These are phyloP conservation scores for Thermochaetoides dissita DNA, from an alignment of 2,329 filamentous ascomycete species.

Conservation along the genomic window DNA sequence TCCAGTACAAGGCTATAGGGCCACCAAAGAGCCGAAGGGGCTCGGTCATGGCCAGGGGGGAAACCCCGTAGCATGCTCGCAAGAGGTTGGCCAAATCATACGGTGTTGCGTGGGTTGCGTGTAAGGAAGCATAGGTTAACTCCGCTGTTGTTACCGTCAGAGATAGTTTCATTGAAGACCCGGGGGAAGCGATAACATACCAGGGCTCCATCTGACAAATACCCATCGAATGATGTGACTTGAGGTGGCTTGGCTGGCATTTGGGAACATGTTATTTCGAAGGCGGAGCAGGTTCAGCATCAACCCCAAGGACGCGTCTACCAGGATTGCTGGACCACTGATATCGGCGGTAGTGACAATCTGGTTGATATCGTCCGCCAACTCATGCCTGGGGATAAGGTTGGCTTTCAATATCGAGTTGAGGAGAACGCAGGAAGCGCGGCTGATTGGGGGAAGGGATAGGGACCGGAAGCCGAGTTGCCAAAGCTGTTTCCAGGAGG, in stretches of 20 bases:
- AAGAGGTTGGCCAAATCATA: constrained; percentile 55
- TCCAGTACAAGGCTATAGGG: constrained; percentile 34
- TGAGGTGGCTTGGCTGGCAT: constrained; percentile 50
- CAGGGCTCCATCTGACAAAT: constrained; percentile 67
- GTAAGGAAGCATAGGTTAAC: constrained; percentile 48
- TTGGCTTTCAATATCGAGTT: constrained; percentile 50
- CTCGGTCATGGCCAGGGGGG: constrained; percentile 19
- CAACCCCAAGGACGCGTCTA: constrained; percentile 64
- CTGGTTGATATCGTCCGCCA: constrained; percentile 56
- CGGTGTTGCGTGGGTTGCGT: constrained; percentile 50
- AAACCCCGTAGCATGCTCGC: constrained; percentile 49
- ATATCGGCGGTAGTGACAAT: constrained; percentile 67
- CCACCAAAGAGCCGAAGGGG: constrained; percentile 31
- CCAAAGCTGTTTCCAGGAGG: constrained; percentile 61
- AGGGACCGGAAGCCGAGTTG: constrained; percentile 58
- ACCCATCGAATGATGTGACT: constrained; percentile 71
- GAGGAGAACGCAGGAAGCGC: constrained; percentile 64
- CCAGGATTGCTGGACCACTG: constrained; percentile 62
- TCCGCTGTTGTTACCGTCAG: constrained; percentile 37
- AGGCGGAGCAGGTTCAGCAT: constrained; percentile 56
- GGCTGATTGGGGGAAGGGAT: constrained; percentile 55
- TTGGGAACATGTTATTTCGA: constrained; percentile 53
- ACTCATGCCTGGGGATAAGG: constrained; percentile 52
- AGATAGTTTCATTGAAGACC: background rate
- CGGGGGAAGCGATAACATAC: constrained; percentile 28